Evolutionary conservation across 192 early-diverging fungal species (phyloP), one percentile per base, ranked within the genome.

Genomic region (Podila epigama): DNA sequence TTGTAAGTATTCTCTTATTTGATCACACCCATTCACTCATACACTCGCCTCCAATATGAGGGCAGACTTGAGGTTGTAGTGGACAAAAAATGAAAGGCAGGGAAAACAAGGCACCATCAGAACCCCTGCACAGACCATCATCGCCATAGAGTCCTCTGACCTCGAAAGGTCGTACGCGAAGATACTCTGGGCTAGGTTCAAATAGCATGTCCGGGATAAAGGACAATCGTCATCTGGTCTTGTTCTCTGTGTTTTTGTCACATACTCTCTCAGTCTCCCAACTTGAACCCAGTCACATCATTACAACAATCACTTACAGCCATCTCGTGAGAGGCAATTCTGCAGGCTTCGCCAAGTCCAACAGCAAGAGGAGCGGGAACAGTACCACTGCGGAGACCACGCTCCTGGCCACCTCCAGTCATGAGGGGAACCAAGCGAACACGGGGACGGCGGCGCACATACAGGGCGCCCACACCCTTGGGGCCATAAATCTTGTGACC

Each of bases 401-500:
- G 88, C 82, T 97, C 97, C 80, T 98, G 97, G 9, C 97, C 97
- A 72, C 97, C 97, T 40, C 97, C 97, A 27, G 89, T 91, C 68
- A 94, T 87, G 52, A 97, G 84, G 15, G 97, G 92, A 66, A 96
- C 94, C 33, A 98, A 80, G 57, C 97, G 88, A 31, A 98, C 97
- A 57, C 97, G 88, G 27, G 97, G 97, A 51, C 96, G 85, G 48
- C 97, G 87, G 42, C 97, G 91, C 31, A 97, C 95, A 66, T 96
- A 98, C 10, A 97, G 73, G 1, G 95, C 95, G 31, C 97, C 97
- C 42, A 98, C 88, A 20, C 97, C 97, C 79, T 97, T 97, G 56
- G 97, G 97, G n/a, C 96, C 97, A 66, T 98, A 98, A 41, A 98
- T 75, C 83, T 98, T 98, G 84, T 98, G 97, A 11, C 97, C 97